Evolutionary conservation across 371 early-diverging fungal species (phyloP), one percentile per base, ranked within the genome.

Genomic region (Syncephalis fuscata): DNA sequence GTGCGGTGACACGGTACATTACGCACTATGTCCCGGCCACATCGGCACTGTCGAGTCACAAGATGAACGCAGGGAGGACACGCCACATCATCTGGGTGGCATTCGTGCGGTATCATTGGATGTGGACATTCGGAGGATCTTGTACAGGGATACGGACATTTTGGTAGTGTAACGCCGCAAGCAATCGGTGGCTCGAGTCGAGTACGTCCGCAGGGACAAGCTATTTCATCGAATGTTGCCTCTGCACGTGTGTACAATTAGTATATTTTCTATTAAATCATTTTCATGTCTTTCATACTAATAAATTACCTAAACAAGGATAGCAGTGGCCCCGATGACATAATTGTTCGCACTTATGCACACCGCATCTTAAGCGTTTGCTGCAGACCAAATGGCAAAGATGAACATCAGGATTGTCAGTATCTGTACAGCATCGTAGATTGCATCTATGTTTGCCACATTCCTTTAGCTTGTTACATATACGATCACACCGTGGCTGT

Each of bases 11-110:
- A 88, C 9, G 85, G 80, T 0, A 84, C 68, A 44, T 74, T 81
- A 26, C 69, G 75, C 47, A 84, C 58, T 41, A 66, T 69, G 5
- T 71, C 64, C 49, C 73, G 80, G 48, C 79, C 80, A 52, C 88
- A 87, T 56, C 73, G 66, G 58, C 88, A 87, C 46, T 56, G 61
- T 16, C 77, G 68, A 4, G 71, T 50, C 0, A 78, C 76, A 14
- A 83, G 60, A 22, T 70, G 65, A 7, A 78, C 61, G 48, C 88
- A 87, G 0, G 84, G 85, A 17, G 88, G 81, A 39, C 88, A 87
- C 0, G 79, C 63, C 24, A 70, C 74, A 22, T 57, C 64, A 49
- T 80, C 82, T 1, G 73, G 70, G 57, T 87, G 88, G 51, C 88
- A 87, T 43, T 71, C 73, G 50, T 87, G 88, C 19, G 73, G 53